Base-by-base conservation (phyloP, 2,329 filamentous ascomycete genomes). In the Ophiostoma montium region DNA sequence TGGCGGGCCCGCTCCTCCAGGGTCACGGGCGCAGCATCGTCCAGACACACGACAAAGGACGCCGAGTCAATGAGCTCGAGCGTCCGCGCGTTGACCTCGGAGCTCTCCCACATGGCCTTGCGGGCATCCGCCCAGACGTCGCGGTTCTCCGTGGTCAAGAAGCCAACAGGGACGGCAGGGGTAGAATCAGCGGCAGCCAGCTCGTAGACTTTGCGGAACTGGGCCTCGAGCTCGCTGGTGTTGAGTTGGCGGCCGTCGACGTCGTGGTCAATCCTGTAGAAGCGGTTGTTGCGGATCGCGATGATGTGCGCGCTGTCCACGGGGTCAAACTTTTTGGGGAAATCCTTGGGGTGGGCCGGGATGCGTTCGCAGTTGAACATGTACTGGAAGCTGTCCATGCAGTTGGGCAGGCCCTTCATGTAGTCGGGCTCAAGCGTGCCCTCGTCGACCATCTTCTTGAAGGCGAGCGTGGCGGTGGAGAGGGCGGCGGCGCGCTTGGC, bases 301-400 rank as follows among this genome's bases (percentile, higher is more conserved):
- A 95, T 67, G 57, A 98, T 86, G 70, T 96, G 84, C 69, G 90
- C 84, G 72, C 95, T 78, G 55, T 53, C 78, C 18, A 41, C 69
- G 51, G 77, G 67, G 11, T 80, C 68, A 67, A 83, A 95, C 69
- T 95, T 95, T 63, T 84, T 71, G 10, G 86, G 84, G 61, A 86
- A 79, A 63, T 98, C 92, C 32, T 80, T 76, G 12, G 86, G 84
- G 60, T 82, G 83, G 48, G 84, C 84, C 30, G 90, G 83, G 36
- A 96, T 81, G 58, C 92, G 83, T 66, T 79, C 85, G 67, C 78
- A 80, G 68, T 98, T 96, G 77, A 98, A 98, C 92, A 98, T 98
- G 78, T 82, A 96, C 70, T 95, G 74, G 72, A 95, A 96, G 63
- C 86, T 92, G 72, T 88, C 88, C 92, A 98, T 98, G 67, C 89